These are phyloP conservation scores for Cryptococcus sp. DNA, from an alignment of 1,284 basidiomycete species.

Conservation along the genomic window DNA sequence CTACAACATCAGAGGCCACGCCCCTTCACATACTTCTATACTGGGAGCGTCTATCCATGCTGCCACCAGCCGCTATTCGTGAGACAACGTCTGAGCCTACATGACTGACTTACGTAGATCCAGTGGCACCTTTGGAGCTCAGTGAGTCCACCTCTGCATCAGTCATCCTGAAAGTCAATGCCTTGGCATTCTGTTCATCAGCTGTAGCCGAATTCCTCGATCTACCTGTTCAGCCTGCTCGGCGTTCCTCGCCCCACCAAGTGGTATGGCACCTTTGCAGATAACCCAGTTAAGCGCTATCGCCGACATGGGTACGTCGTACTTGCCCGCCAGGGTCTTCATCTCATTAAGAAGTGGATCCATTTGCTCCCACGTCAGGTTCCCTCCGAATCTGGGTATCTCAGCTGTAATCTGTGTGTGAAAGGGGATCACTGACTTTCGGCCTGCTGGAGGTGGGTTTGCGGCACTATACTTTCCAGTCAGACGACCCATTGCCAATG, in stretches of 20 bases:
- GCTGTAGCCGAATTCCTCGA: background rate
- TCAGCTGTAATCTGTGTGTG: constrained; percentile 3
- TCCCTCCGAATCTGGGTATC: constrained; percentile 18
- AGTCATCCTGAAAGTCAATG: constrained; percentile 21
- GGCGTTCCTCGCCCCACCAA: constrained; percentile 44
- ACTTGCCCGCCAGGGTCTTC: constrained; percentile 30
- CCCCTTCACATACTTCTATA: too few species aligned
- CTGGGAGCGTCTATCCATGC: constrained; percentile 10
- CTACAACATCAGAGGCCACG: too few species aligned
- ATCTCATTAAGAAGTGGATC: constrained; percentile 38
- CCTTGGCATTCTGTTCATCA: constrained; percentile 25
- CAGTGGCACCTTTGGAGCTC: constrained; percentile 16
- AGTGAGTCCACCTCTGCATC: constrained; percentile 21
- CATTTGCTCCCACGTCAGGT: constrained; percentile 31
- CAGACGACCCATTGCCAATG: constrained; percentile 41
- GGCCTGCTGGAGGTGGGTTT: constrained; percentile 34
- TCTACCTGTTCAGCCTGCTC: constrained; percentile 39
- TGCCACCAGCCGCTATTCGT: constrained; percentile 15
- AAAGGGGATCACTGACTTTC: constrained; percentile 14
- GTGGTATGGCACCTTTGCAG: constrained; percentile 44
- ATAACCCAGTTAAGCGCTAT: constrained; percentile 48
- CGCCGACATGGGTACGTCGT: constrained; percentile 36
- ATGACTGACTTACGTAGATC: constrained; percentile 23
- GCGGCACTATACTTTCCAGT: constrained; percentile 42
- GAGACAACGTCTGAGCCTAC: too few species aligned